Percentiles rank a stretch among this genome's conserved stretches.
Conservation (phyloP, 202 grass and related monocot genomes). For the Cymbopogon flexuosus region DNA sequence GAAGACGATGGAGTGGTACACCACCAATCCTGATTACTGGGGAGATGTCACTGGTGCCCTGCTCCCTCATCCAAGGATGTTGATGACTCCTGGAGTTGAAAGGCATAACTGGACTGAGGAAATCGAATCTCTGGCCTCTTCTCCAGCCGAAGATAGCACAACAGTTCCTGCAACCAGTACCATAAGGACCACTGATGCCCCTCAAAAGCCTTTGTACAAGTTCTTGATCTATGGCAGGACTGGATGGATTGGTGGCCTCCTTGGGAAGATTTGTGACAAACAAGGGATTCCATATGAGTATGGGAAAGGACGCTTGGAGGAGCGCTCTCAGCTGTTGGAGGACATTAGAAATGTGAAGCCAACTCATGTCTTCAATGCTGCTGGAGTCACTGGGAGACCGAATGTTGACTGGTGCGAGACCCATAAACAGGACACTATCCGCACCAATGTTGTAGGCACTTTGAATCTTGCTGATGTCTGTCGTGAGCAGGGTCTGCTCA, state of each 20-base stretch:
- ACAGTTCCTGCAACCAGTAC: conserved; percentile 11
- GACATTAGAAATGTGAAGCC: conserved; percentile 72
- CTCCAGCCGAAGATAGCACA: conserved; percentile 21
- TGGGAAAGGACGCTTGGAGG: conserved; percentile 60
- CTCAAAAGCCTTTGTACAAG: conserved; percentile 43
- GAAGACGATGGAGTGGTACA: conserved; percentile 87
- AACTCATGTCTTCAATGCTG: conserved; percentile 88
- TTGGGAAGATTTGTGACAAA: conserved; percentile 55
- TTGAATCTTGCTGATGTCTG: conserved; percentile 82
- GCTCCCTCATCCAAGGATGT: conserved; percentile 84
- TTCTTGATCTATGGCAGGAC: conserved; percentile 73
- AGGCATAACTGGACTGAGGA: conserved; percentile 53
- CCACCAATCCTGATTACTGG: conserved; percentile 77
- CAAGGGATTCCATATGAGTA: conserved; percentile 55
- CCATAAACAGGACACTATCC: conserved; percentile 74
- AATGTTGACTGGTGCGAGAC: conserved; percentile 79
- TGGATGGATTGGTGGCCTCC: conserved; percentile 60
- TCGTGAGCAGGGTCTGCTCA: conserved; percentile 56
- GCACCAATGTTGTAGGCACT: conserved; percentile 69
- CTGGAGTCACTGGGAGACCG: conserved; percentile 69
- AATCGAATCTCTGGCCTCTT: conserved; percentile 26
- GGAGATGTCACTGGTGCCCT: conserved; percentile 73
- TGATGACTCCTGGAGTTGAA: conserved; percentile 74
- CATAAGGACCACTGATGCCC: neutral
- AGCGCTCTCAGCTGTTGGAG: conserved; percentile 47